Percentiles rank a stretch among this genome's conserved stretches.
Conservation (phyloP, 805 yeast species). For the Candida koratica region DNA sequence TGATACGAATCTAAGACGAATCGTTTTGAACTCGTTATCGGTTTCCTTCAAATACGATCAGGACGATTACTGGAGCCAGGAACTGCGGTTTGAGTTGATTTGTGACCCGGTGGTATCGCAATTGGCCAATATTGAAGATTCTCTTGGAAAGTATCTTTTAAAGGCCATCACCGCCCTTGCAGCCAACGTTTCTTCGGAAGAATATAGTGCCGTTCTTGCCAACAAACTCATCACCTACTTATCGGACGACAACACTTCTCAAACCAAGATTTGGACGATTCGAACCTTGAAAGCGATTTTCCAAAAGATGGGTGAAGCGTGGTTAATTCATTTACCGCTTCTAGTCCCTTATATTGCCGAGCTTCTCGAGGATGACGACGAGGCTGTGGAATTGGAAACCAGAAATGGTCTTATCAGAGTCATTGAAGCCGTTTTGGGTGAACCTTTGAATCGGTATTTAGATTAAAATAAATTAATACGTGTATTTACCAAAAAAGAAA, state of each 20-base stretch:
- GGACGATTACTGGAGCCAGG: conserved; percentile 93
- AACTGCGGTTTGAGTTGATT: conserved; percentile 74
- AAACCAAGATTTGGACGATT: conserved; percentile 81
- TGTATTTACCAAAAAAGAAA: conserved; percentile 12
- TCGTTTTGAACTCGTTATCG: conserved; percentile 66
- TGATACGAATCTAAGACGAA: conserved; percentile 60
- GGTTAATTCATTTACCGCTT: conserved; percentile 89
- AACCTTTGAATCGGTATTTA: conserved; percentile 82
- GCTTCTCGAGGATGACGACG: conserved; percentile 91
- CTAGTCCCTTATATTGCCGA: conserved; percentile 95
- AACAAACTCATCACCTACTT: conserved; percentile 33
- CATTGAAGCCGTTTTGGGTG: conserved; percentile 89
- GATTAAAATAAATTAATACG: conserved; percentile 27
- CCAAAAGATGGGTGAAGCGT: conserved; percentile 89
- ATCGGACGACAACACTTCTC: conserved; percentile 51
- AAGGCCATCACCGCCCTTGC: conserved; percentile 77
- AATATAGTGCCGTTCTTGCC: conserved; percentile 64
- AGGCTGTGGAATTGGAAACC: conserved; percentile 83
- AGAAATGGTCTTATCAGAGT: conserved; percentile 87
- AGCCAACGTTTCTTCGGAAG: conserved; percentile 60
- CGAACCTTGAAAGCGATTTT: conserved; percentile 75
- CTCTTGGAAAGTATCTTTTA: conserved; percentile 75
- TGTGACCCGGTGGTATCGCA: conserved; percentile 62
- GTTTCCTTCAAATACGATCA: conserved; percentile 84
- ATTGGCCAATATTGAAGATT: conserved; percentile 61